Conservation (phyloP, 345 rosid genomes). For the Syzygium oleosum region DNA sequence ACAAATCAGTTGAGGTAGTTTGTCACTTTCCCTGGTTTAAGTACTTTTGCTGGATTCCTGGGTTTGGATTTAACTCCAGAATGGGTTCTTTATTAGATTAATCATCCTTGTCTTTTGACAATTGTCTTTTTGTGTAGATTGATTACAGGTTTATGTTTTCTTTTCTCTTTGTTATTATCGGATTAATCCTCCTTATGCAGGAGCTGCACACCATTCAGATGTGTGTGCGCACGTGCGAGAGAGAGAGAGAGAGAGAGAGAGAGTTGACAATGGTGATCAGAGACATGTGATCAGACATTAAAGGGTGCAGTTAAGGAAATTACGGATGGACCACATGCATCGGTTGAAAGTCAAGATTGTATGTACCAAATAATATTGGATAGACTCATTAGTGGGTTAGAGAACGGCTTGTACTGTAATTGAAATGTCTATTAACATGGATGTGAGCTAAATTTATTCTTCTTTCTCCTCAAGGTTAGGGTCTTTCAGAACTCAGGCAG, state of each 20-base stretch:
- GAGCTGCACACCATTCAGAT: neutral
- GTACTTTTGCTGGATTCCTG: slow-evolving; percentile 11
- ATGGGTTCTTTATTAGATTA: neutral
- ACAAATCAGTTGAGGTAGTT: neutral
- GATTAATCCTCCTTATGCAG: neutral
- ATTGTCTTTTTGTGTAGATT: neutral
- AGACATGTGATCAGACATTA: neutral
- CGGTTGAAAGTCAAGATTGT: neutral
- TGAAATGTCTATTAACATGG: neutral
- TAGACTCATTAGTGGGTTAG: neutral
- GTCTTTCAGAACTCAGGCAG: neutral
- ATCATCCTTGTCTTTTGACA: neutral
- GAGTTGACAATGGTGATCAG: neutral
- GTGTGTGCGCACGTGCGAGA: neutral
- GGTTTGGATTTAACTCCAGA: neutral
- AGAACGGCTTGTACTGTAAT: neutral
- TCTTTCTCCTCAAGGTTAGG: neutral
- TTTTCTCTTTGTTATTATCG: neutral
- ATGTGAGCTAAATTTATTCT: neutral
- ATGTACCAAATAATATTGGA: neutral
- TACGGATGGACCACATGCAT: neutral
- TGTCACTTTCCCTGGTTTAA: slow-evolving; percentile 4
- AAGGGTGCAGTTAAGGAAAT: neutral
- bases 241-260: neutral
- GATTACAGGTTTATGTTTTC: neutral